A percentile compares a stretch with the other conserved stretches of the same genome.
phyloP scores from a whole-genome alignment of 495 filamentous ascomycete genomes.

The Thermochaetoides thermophila region DNA sequence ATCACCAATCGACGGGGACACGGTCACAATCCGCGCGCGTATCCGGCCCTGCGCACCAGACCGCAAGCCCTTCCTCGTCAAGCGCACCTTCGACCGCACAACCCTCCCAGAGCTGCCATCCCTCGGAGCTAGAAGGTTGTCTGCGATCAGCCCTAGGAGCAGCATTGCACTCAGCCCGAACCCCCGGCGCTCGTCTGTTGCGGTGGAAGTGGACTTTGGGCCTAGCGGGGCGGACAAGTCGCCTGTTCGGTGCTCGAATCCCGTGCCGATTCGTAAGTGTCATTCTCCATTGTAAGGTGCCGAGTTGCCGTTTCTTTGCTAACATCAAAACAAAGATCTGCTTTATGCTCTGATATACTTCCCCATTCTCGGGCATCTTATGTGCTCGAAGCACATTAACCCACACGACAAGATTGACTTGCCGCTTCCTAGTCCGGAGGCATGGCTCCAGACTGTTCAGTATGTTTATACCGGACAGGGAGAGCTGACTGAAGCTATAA shows the following conservation, averaged over 20 bases:
- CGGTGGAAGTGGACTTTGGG: not conserved
- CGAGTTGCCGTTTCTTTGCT: too few species aligned
- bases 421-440: slow-evolving; percentile 38
- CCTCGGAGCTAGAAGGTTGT: slow-evolving; percentile 15
- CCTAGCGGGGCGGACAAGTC: slow-evolving; percentile 6
- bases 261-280: slow-evolving; percentile 35
- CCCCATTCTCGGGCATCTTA: slow-evolving; percentile 36
- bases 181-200: slow-evolving; percentile 5
- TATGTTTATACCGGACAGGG: slow-evolving; percentile 38
- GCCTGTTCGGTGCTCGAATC: slow-evolving; percentile 18
- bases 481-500: slow-evolving; percentile 28
- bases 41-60: slow-evolving; percentile 27
- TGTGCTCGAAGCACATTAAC: slow-evolving; percentile 34
- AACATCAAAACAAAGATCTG: too few species aligned
- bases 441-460: slow-evolving; percentile 34
- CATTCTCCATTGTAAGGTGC: too few species aligned
- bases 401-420: slow-evolving; percentile 39
- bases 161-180: not conserved
- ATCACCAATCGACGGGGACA: slow-evolving; percentile 2
- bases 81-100: slow-evolving; percentile 30
- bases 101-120: slow-evolving; percentile 25
- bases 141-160: slow-evolving; percentile 1
- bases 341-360: slow-evolving; percentile 33
- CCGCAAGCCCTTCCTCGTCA: slow-evolving; percentile 31
- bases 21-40: slow-evolving; percentile 32